A percentile compares a stretch with the other conserved stretches of the same genome.
phyloP scores from a whole-genome alignment of 2,329 filamentous ascomycete species.

The Fusarium drepaniforme region DNA sequence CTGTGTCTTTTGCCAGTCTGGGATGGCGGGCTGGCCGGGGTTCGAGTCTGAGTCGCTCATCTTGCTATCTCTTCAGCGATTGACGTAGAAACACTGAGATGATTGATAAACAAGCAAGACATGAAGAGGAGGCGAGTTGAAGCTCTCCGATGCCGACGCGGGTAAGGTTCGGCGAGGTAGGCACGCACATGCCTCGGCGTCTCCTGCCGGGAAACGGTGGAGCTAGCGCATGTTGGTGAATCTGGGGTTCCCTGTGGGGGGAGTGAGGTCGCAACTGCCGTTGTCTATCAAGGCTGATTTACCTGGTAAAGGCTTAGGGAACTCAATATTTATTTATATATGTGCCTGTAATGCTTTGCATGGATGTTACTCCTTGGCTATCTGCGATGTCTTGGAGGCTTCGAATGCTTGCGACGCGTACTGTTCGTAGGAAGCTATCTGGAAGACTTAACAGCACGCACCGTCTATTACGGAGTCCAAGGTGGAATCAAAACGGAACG shows the following conservation, averaged over 20 bases:
- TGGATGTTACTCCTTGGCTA: not conserved
- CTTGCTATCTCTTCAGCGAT: not conserved
- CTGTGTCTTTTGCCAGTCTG: slow-evolving; percentile 48
- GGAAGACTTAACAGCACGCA: not conserved
- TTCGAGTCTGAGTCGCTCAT: slow-evolving; percentile 52
- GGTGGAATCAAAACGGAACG: slow-evolving; percentile 19
- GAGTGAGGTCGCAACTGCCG: not conserved
- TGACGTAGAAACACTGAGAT: not conserved
- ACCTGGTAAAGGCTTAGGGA: not conserved
- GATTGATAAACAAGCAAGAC: not conserved
- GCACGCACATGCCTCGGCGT: slow-evolving; percentile 44
- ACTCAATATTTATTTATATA: not conserved
- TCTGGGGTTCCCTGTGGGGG: slow-evolving; percentile 26
- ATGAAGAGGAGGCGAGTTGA: slow-evolving; percentile 1
- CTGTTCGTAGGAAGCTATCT: not conserved
- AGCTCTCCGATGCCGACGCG: slow-evolving; percentile 30
- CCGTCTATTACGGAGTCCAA: slow-evolving; percentile 28
- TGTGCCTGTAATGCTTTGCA: not conserved
- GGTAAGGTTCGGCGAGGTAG: slow-evolving; percentile 41
- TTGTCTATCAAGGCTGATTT: not conserved
- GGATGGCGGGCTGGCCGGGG: slow-evolving; percentile 40
- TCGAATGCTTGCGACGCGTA: not conserved
- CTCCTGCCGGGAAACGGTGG: slow-evolving; percentile 39
- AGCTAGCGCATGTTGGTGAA: slow-evolving; percentile 7
- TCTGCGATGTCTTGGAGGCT: not conserved